Base-by-base conservation (phyloP, 2,329 filamentous ascomycete genomes). In the Aspergillus sp. region DNA sequence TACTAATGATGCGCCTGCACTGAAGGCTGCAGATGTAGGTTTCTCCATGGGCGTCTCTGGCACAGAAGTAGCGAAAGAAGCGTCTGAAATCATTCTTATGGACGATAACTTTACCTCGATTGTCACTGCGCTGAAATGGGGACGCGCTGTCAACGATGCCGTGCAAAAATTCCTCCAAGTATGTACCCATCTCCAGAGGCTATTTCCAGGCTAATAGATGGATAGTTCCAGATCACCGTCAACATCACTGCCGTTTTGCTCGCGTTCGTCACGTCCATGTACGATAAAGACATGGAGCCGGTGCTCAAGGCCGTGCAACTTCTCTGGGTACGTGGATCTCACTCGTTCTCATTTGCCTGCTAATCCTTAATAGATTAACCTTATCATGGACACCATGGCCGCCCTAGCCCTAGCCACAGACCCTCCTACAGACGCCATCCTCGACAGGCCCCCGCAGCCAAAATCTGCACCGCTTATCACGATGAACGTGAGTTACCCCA, bases 21-120 rank as follows among this genome's bases (percentile, higher is more conserved):
- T 93, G 48, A 92, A 90, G 75, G 87, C 87, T 67, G 90, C 90
- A 6, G 89, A 93, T 68, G 88, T 93, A 48, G 90, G 90, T 26
- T 93, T 93, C 74, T 91, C 89, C 15, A 93, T 93, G 90, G 90
- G 90, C 63, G 90, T 93, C 52, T 83, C 89, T 12, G 90, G 90
- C 60, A 93, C 90, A 0, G 90, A 93, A 71, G 89, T 93, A 36
- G 90, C 90, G 44, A 93, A 93, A 74, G 89, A 93, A 74, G 90
- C 90, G 1, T 93, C 90, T 7, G 88, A 89, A 38, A 93, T 93
- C 59, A 91, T 93, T 65, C 80, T 93, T 11, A 92, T 93, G 89
- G 90, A 93, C 68, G 90, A 93, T 74, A 93, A 93, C 76, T 93
- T 93, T 74, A 83, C 86, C 24, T 92, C 89, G 15, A 93, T 93